phyloP scores from a whole-genome alignment of 2,329 filamentous ascomycete species.

The Colletotrichum graminicola region DNA sequence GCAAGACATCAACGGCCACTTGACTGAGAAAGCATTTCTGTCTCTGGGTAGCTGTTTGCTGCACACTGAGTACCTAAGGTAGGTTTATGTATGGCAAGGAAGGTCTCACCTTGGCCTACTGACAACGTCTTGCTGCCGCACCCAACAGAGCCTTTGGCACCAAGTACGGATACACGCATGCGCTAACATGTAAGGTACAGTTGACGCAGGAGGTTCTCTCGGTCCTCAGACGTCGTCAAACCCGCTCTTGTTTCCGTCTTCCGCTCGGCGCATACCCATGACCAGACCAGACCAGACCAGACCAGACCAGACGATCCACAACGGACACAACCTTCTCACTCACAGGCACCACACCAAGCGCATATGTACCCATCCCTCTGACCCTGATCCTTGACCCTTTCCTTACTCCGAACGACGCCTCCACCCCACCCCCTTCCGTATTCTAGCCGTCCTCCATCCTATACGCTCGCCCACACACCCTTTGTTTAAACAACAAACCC shows the following conservation, averaged over 20 bases:
- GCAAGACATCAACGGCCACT: background rate
- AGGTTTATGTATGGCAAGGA: background rate
- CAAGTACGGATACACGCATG: background rate
- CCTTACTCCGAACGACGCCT: slow-evolving; percentile 1
- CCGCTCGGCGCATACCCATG: slow-evolving; percentile 13
- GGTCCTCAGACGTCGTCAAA: slow-evolving; percentile 38
- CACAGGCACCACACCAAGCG: slow-evolving; percentile 6
- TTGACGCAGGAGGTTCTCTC: slow-evolving; percentile 14
- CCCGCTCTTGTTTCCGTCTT: slow-evolving; percentile 29
- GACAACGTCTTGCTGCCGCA: background rate
- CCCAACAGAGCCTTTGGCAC: background rate
- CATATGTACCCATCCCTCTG: background rate
- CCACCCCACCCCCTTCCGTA: background rate
- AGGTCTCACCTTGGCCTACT: background rate
- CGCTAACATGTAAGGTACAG: slow-evolving; percentile 11
- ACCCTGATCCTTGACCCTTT: slow-evolving; percentile 14
- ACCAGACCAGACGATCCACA: slow-evolving; percentile 40
- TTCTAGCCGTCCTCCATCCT: slow-evolving; percentile 9
- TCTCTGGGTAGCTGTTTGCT: background rate
- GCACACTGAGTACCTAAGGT: background rate
- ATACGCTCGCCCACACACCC: slow-evolving; percentile 11
- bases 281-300: slow-evolving; percentile 1
- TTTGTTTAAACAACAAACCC: slow-evolving; percentile 14
- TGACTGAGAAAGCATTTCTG: background rate
- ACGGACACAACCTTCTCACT: slow-evolving; percentile 38